phyloP scores from a whole-genome alignment of 139 green algal genomes.

The Pseudopediastrum boryanum region DNA sequence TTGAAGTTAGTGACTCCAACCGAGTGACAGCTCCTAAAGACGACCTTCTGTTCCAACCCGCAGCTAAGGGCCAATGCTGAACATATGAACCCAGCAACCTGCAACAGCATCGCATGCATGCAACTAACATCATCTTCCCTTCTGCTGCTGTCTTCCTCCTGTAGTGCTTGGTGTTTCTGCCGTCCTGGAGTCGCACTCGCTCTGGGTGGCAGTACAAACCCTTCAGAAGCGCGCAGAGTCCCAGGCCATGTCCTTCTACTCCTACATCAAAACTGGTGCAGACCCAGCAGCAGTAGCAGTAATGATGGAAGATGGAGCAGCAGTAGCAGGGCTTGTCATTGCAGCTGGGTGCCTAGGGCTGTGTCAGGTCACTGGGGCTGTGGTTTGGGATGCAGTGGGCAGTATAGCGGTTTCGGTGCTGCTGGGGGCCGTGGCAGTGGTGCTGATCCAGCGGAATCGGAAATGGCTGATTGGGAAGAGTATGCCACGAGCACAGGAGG shows the following conservation, averaged over 20 bases:
- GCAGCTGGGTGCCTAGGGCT: constrained; percentile 52
- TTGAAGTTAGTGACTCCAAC: too few species aligned
- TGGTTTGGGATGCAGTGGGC: constrained; percentile 85
- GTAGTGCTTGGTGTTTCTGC: constrained; percentile 77
- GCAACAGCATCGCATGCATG: too few species aligned
- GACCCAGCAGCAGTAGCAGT: constrained; percentile 92
- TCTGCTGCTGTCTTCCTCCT: not conserved
- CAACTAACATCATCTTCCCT: not conserved
- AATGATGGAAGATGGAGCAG: constrained; percentile 89
- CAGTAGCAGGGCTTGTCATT: constrained; percentile 71
- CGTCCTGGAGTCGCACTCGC: constrained; percentile 81
- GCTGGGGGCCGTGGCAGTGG: constrained; percentile 81
- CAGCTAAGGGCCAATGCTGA: too few species aligned
- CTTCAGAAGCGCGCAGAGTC: constrained; percentile 46
- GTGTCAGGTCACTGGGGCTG: constrained; percentile 60
- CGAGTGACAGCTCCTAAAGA: too few species aligned
- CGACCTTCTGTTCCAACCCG: too few species aligned
- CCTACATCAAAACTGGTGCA: constrained; percentile 68
- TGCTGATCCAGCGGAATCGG: constrained; percentile 88
- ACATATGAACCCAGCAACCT: too few species aligned
- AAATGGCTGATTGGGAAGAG: constrained; percentile 81
- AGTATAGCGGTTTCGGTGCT: constrained; percentile 84
- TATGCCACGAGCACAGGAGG: constrained; percentile 54
- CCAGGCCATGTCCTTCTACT: constrained; percentile 56
- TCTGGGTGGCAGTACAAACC: constrained; percentile 73